Conservation (phyloP, 345 rosid species). For the Bretschneidera sinensis region DNA sequence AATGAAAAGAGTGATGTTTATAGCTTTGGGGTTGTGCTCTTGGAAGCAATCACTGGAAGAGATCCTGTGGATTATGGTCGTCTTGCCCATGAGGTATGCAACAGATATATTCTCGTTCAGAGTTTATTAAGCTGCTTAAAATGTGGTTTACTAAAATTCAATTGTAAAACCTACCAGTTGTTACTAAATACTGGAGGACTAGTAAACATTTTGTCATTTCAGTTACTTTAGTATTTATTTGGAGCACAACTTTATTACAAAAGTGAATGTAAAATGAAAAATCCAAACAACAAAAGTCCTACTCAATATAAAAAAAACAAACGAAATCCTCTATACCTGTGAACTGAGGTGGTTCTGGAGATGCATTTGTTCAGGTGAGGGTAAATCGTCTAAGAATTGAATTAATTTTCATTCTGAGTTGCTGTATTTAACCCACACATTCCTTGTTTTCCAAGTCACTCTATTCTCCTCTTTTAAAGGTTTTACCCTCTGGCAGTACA, state of each 20-base stretch:
- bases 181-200: neutral
- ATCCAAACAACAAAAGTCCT: neutral
- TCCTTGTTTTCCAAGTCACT: no score
- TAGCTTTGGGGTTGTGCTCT: constrained; percentile 89
- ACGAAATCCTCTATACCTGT: neutral
- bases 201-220: neutral
- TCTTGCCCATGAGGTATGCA: constrained; percentile 67
- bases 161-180: no score
- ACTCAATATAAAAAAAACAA: neutral
- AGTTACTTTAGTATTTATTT: neutral
- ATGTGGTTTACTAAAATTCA: no score
- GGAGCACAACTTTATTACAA: neutral
- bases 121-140: constrained; percentile 9
- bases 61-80: constrained; percentile 98
- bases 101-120: neutral
- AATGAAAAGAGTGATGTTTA: constrained; percentile 99
- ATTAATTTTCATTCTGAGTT: neutral
- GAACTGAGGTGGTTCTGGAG: neutral
- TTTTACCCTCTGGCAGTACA: no score
- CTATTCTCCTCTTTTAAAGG: no score
- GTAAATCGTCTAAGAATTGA: neutral
- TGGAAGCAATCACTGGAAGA: constrained; percentile 92
- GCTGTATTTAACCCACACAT: no score
- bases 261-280: neutral
- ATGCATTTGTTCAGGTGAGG: neutral